phyloP scores from a whole-genome alignment of 495 filamentous ascomycete species.

The Gamarada debralockiae region DNA sequence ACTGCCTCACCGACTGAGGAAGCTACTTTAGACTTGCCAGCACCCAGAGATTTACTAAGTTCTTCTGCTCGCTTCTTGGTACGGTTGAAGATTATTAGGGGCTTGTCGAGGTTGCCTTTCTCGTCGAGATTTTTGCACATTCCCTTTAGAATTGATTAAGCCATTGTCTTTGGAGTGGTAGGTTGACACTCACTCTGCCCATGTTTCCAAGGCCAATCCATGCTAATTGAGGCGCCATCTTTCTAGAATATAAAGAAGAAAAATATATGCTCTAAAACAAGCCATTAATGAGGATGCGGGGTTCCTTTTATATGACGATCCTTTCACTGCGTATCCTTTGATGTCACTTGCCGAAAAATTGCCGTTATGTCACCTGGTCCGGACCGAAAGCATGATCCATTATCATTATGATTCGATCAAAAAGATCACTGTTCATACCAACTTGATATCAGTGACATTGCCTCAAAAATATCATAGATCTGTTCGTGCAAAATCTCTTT shows the following conservation, averaged over 20 bases:
- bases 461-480: no score
- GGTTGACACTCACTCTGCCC: slow-evolving; percentile 60
- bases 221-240: slow-evolving; percentile 62
- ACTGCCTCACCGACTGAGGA: slow-evolving; percentile 62
- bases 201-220: slow-evolving; percentile 93
- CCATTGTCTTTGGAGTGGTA: neutral
- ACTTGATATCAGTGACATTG: no score
- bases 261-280: no score
- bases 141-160: slow-evolving; percentile 45
- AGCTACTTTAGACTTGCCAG: slow-evolving; percentile 57
- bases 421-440: no score
- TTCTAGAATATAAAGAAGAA: neutral
- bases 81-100: slow-evolving; percentile 79
- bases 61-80: slow-evolving; percentile 55
- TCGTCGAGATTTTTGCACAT: slow-evolving; percentile 80
- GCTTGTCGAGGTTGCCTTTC: slow-evolving; percentile 67
- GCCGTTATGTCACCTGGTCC: no score
- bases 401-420: no score
- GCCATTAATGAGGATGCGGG: no score
- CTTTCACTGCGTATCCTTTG: no score
- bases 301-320: no score
- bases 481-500: no score
- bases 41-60: slow-evolving; percentile 48
- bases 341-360: no score
- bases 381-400: no score